Percentiles rank a stretch among this genome's conserved stretches.
phyloP scores from a whole-genome alignment of 208 protist genomes.

The Trypanosoma brucei region DNA sequence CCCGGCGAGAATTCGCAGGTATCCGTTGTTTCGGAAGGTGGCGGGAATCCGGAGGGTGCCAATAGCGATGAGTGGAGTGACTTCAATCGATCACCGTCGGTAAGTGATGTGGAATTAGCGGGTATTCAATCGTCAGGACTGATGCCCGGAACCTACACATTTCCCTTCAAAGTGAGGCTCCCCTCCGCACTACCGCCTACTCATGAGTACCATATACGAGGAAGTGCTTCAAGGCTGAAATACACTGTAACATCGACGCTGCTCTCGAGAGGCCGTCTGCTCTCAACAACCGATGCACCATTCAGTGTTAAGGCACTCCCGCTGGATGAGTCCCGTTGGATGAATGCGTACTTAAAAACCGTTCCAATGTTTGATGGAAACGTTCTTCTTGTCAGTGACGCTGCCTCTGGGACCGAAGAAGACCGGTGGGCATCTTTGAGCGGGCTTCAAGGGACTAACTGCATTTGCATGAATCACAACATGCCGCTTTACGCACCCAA shows the following conservation, averaged over 20 bases:
- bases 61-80: constrained; percentile 6
- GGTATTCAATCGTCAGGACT: constrained; percentile 19
- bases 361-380: neutral
- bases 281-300: constrained; percentile 13
- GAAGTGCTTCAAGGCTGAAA: constrained; percentile 26
- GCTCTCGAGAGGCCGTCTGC: constrained; percentile 22
- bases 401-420: neutral
- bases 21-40: neutral
- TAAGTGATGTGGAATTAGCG: neutral
- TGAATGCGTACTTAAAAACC: constrained; percentile 28
- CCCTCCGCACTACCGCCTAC: constrained; percentile 49
- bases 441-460: neutral
- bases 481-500: neutral
- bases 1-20: constrained; percentile 2
- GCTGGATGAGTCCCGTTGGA: constrained; percentile 54
- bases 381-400: neutral
- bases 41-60: neutral
- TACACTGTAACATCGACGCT: constrained; percentile 45
- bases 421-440: neutral
- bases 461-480: neutral
- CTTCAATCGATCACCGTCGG: neutral
- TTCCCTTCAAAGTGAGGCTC: constrained; percentile 52
- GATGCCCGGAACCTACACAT: constrained; percentile 56
- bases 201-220: constrained; percentile 18
- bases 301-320: constrained; percentile 43